These are phyloP conservation scores for Theobroma grandiflorum DNA, from an alignment of 441 rosid species.

Conservation along the genomic window DNA sequence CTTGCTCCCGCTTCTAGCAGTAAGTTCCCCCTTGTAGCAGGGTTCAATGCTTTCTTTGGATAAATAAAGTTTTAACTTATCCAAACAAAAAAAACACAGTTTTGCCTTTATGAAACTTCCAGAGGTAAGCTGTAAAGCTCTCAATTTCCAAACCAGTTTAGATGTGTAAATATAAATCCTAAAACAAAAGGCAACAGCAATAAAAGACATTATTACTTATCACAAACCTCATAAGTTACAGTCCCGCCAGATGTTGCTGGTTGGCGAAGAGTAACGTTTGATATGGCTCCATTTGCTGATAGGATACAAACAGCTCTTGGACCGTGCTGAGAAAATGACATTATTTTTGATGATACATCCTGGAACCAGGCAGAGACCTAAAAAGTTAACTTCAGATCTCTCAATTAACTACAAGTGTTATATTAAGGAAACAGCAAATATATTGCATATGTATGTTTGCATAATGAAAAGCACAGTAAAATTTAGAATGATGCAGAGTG, in stretches of 20 bases:
- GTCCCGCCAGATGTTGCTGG: slow-evolving; percentile 61
- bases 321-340: slow-evolving; percentile 64
- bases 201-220: neutral
- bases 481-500: neutral
- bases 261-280: slow-evolving; percentile 66
- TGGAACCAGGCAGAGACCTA: slow-evolving; percentile 34
- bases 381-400: neutral
- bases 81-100: too few species aligned
- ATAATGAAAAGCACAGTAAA: neutral
- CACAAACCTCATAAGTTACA: slow-evolving; percentile 65
- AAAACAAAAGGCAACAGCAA: neutral
- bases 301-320: slow-evolving; percentile 66
- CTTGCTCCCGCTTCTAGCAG: too few species aligned
- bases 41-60: too few species aligned
- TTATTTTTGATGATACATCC: slow-evolving; percentile 69
- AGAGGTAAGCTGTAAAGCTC: neutral
- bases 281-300: slow-evolving; percentile 74
- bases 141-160: neutral
- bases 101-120: slow-evolving; percentile 5
- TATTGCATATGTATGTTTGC: neutral
- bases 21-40: too few species aligned
- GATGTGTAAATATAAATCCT: neutral
- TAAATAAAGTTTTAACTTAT: too few species aligned
- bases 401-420: slow-evolving; percentile 11
- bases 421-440: slow-evolving; percentile 16